phyloP scores from a whole-genome alignment of 495 filamentous ascomycete species.

The Hypomontagnella monticulosa region DNA sequence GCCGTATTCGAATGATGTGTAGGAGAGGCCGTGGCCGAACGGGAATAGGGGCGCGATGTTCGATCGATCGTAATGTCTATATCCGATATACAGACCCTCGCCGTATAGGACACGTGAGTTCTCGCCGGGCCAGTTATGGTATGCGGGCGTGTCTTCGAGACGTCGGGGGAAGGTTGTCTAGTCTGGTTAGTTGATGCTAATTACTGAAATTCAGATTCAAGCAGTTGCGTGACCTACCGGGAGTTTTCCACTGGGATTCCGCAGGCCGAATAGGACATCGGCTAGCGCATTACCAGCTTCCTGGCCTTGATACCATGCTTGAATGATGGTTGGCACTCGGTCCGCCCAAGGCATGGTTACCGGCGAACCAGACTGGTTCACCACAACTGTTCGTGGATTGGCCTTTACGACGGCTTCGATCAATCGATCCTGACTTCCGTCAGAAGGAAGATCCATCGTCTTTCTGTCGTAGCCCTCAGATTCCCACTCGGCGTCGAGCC shows the following conservation, averaged over 20 bases:
- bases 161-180: slow-evolving; percentile 72
- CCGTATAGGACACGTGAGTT: slow-evolving; percentile 81
- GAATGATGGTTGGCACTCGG: slow-evolving; percentile 72
- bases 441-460: slow-evolving; percentile 78
- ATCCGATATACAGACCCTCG: slow-evolving; percentile 85
- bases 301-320: slow-evolving; percentile 85
- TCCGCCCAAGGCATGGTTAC: slow-evolving; percentile 86
- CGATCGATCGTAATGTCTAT: slow-evolving; percentile 82
- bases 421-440: slow-evolving; percentile 77
- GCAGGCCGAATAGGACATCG: slow-evolving; percentile 85
- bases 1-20: slow-evolving; percentile 78
- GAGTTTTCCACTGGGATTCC: slow-evolving; percentile 86
- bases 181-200: slow-evolving; percentile 45
- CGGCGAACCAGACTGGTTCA: slow-evolving; percentile 85
- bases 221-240: slow-evolving; percentile 59
- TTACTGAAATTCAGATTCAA: neutral
- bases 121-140: slow-evolving; percentile 86
- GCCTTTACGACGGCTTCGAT: slow-evolving; percentile 73
- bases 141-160: slow-evolving; percentile 82
- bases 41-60: slow-evolving; percentile 73
- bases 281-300: slow-evolving; percentile 88
- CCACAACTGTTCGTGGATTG: slow-evolving; percentile 79
- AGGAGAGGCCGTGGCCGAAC: slow-evolving; percentile 86
- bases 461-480: slow-evolving; percentile 87
- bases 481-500: slow-evolving; percentile 87